Conservation (phyloP, 2,329 filamentous ascomycete species). For the Pezicula radicicola region DNA sequence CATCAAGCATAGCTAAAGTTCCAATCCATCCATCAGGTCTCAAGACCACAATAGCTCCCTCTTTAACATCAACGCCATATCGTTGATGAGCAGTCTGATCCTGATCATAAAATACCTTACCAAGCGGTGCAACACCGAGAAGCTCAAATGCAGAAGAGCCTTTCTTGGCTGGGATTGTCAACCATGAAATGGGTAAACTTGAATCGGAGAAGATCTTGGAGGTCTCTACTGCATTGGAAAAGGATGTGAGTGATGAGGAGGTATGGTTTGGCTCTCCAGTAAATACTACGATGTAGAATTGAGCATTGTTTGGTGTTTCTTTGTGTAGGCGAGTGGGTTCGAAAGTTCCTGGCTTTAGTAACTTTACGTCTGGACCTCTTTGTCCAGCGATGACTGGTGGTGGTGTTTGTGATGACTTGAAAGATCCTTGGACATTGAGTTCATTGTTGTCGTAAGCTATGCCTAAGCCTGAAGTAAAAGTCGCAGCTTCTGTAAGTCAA, state of each 20-base stretch:
- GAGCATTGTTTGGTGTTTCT: slow-evolving; percentile 38
- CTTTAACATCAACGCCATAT: slow-evolving; percentile 29
- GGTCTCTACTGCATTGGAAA: slow-evolving; percentile 12
- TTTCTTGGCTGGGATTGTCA: slow-evolving; percentile 38
- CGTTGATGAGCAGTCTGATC: slow-evolving; percentile 46
- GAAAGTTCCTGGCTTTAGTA: slow-evolving; percentile 43
- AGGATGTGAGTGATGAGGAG: slow-evolving; percentile 8
- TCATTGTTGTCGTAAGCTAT: slow-evolving; percentile 50
- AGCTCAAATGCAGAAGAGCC: slow-evolving; percentile 40
- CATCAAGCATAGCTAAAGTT: slow-evolving; percentile 30
- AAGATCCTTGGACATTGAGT: slow-evolving; percentile 35
- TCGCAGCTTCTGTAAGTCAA: slow-evolving; percentile 41
- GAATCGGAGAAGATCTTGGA: slow-evolving; percentile 29
- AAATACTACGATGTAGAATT: slow-evolving; percentile 41
- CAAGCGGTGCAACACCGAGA: slow-evolving; percentile 42
- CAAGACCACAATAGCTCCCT: slow-evolving; percentile 44
- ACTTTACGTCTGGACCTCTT: slow-evolving; percentile 41
- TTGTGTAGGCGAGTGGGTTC: slow-evolving; percentile 39
- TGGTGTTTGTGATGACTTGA: slow-evolving; percentile 14
- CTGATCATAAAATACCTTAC: slow-evolving; percentile 53
- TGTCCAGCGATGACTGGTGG: slow-evolving; percentile 33
- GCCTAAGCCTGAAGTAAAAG: slow-evolving; percentile 60
- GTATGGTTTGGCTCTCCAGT: slow-evolving; percentile 30
- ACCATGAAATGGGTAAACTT: slow-evolving; percentile 44
- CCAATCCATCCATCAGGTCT: slow-evolving; percentile 55